Base-by-base conservation (phyloP, 2,329 filamentous ascomycete species). In the Blastomyces silverae region DNA sequence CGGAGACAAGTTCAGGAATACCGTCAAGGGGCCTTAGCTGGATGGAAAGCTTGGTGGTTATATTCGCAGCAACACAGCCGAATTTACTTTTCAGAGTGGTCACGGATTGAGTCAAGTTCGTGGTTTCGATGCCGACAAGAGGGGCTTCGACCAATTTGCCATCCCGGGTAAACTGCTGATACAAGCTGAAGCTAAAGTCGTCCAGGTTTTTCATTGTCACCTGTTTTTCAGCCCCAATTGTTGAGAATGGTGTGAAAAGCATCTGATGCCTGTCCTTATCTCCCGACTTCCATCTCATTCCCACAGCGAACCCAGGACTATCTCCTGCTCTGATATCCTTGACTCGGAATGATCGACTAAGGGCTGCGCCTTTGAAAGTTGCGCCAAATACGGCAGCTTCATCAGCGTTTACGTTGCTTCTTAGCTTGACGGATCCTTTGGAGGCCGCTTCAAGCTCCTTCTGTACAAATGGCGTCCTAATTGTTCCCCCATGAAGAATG, bases 311-410 rank as follows among this genome's bases (percentile, higher is more conserved):
- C 55, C 83, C 83, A 53, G 90, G 85, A 28, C 84, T 86, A 71
- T 99, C 94, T n/a, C 82, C 84, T 62, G 90, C 86, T 66, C 90
- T 85, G 69, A 99, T 99, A 74, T 97, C 94, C 83, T 97, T 99
- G 74, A 99, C 94, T 67, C 92, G 89, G 86, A 99, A 99, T 75
- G 90, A 93, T 52, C 93, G 92, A 78, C 91, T 97, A 65, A 99
- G 83, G 70, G 91, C 87, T 62, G 94, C 94, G 61, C 91, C 94
- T 74, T 92, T 91, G 83, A 99, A 97, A 37, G 89, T 92, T 64
- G 94, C 93, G 71, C 94, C 94, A 76, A 97, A 96, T 11, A 96
- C 94, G 61, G 94, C 94, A 31, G 94, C 89, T 79, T 99, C 94
- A 72, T 99, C 94, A 13, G 93, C 90, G 79, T 99, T 99, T 74